A percentile compares a stretch with the other conserved stretches of the same genome.
phyloP scores from a whole-genome alignment of 2,329 filamentous ascomycete genomes.

The Aspergillus ochraceus region DNA sequence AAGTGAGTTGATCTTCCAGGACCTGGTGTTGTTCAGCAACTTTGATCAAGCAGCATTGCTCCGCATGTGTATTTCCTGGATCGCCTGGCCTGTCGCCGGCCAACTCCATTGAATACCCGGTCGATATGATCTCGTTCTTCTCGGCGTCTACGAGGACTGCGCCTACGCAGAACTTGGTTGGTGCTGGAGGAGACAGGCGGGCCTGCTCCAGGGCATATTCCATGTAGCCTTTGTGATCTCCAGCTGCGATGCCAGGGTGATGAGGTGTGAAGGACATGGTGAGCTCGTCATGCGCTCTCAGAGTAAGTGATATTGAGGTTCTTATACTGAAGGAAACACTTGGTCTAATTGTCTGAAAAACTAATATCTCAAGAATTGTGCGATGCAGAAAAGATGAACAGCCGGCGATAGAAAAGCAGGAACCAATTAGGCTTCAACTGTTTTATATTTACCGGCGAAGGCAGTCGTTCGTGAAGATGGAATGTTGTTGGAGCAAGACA shows the following conservation, averaged over 20 bases:
- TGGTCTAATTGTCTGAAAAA: too few relatives aligned
- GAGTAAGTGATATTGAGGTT: too few relatives aligned
- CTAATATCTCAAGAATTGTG: too few relatives aligned
- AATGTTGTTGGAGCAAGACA: too few relatives aligned
- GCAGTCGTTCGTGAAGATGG: too few relatives aligned
- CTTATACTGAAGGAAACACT: too few relatives aligned
- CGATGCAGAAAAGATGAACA: too few relatives aligned
- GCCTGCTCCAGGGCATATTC: conserved; percentile 39
- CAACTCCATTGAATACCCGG: conserved; percentile 46
- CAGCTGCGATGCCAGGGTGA: conserved; percentile 22
- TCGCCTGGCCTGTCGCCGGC: conserved; percentile 39
- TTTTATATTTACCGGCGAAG: too few relatives aligned
- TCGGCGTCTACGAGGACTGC: conserved; percentile 43
- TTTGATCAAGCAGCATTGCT: conserved; percentile 45
- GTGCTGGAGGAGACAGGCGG: conserved; percentile 37
- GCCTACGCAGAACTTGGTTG: conserved; percentile 46
- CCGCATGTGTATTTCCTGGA: conserved; percentile 43
- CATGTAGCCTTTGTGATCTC: conserved; percentile 43
- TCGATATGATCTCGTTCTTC: conserved; percentile 41
- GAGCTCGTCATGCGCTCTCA: too few relatives aligned
- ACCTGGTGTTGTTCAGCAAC: conserved; percentile 39
- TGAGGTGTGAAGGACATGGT: too few relatives aligned
- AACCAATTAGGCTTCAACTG: too few relatives aligned
- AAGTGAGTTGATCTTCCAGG: conserved; percentile 35
- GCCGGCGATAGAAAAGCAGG: too few relatives aligned